Conservation (phyloP, 2,329 filamentous ascomycete genomes). For the Neopestalotiopsis clavispora region DNA sequence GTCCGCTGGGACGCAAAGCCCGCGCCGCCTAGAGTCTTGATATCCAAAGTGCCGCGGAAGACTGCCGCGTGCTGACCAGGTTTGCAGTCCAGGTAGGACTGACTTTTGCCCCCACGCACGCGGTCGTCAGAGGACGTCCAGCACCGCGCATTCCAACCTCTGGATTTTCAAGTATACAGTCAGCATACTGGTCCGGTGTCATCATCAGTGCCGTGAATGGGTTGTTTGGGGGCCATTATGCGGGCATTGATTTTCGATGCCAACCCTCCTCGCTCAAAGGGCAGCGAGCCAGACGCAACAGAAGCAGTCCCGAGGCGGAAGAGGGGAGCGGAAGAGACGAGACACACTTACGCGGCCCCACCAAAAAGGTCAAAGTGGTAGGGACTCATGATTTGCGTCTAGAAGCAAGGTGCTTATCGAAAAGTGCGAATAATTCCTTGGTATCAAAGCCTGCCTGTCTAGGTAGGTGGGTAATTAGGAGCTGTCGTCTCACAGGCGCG, state of each 20-base stretch:
- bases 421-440: too few species aligned
- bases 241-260: not conserved
- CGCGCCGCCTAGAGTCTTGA: constrained; percentile 75
- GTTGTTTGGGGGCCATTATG: not conserved
- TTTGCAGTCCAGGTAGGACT: constrained; percentile 51
- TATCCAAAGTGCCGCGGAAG: constrained; percentile 76
- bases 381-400: not conserved
- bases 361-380: constrained; percentile 13
- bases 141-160: constrained; percentile 61
- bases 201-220: not conserved
- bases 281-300: not conserved
- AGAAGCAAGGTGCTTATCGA: too few species aligned
- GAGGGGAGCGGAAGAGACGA: not conserved
- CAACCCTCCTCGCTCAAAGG: not conserved
- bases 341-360: constrained; percentile 7
- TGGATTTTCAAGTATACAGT: constrained; percentile 32
- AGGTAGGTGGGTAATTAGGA: too few species aligned
- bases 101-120: constrained; percentile 75
- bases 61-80: constrained; percentile 20
- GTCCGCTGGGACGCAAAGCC: constrained; percentile 84
- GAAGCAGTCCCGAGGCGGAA: not conserved
- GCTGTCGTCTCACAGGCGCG: not conserved
- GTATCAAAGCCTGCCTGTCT: too few species aligned
- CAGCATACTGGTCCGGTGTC: not conserved
- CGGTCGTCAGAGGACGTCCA: constrained; percentile 78